A percentile compares a stretch with the other conserved stretches of the same genome.
Conservation (phyloP, 139 green algal species). For the Pseudopediastrum boryanum region DNA sequence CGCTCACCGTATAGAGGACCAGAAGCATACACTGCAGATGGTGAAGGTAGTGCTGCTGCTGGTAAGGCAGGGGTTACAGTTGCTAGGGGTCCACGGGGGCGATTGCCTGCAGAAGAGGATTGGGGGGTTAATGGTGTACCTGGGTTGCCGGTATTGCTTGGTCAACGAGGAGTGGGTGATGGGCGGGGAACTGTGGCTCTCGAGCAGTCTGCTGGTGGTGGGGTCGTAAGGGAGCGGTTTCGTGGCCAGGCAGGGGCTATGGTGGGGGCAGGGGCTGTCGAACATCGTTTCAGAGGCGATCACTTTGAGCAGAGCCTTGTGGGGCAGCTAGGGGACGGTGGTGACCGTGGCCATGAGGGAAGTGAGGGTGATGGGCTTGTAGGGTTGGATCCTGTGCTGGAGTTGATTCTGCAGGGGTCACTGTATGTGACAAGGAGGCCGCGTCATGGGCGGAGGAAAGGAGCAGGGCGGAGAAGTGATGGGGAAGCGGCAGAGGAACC, state of each 20-base stretch:
- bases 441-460: too few relatives aligned
- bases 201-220: neutral
- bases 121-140: too few relatives aligned
- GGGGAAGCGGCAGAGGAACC: slow-evolving; percentile 28
- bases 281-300: neutral
- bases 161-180: too few relatives aligned
- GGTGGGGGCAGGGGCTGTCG: neutral
- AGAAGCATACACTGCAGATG: neutral
- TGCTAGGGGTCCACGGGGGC: neutral
- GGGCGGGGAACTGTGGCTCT: too few relatives aligned
- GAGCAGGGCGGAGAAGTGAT: neutral
- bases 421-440: slow-evolving; percentile 23
- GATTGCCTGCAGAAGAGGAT: slow-evolving; percentile 2
- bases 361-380: slow-evolving; percentile 23
- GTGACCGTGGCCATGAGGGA: neutral
- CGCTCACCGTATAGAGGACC: neutral
- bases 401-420: slow-evolving; percentile 33
- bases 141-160: too few relatives aligned
- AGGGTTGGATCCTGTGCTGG: slow-evolving; percentile 33
- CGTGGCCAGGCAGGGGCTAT: neutral
- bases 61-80: slow-evolving; percentile 3
- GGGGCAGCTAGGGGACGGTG: neutral
- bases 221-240: neutral
- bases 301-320: slow-evolving; percentile 5
- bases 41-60: slow-evolving; percentile 3